Evolutionary conservation across 345 rosid species (phyloP).

Genomic region (Kernera saxatilis): DNA sequence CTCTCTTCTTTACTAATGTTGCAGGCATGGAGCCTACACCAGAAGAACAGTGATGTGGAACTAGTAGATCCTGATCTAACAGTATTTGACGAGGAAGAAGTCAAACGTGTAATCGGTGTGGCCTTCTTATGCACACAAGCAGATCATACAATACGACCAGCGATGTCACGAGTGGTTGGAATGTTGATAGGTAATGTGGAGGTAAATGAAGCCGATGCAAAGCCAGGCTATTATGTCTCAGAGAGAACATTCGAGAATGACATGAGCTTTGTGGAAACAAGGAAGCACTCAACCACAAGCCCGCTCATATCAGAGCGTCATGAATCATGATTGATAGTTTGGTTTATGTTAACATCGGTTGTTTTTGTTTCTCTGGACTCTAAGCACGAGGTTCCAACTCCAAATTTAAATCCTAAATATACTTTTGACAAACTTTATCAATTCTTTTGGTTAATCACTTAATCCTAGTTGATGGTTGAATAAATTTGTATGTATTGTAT

Average conservation of each 20-base stretch:
- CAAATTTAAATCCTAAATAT: too few relatives aligned
- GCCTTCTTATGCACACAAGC: constrained; percentile 33
- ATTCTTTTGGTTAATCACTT: too few relatives aligned
- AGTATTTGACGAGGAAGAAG: constrained; percentile 32
- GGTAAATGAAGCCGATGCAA: constrained; percentile 22
- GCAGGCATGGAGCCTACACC: constrained; percentile 49
- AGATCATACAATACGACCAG: constrained; percentile 20
- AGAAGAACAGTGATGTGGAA: constrained; percentile 26
- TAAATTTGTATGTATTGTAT: too few relatives aligned
- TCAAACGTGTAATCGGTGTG: constrained; percentile 28
- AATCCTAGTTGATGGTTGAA: too few relatives aligned
- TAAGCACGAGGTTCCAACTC: too few relatives aligned
- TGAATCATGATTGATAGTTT: too few relatives aligned
- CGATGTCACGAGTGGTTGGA: constrained; percentile 27
- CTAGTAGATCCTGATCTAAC: constrained; percentile 31
- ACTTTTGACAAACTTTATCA: too few relatives aligned
- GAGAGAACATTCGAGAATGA: not conserved
- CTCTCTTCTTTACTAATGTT: not conserved
- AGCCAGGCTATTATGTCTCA: constrained; percentile 18
- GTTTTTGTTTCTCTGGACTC: too few relatives aligned
- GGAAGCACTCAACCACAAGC: not conserved
- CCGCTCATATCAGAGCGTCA: not conserved
- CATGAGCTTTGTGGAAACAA: not conserved
- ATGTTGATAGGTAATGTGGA: constrained; percentile 41
- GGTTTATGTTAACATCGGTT: too few relatives aligned